phyloP scores from a whole-genome alignment of 768 basidiomycete species.

The Lenzites betulinus region DNA sequence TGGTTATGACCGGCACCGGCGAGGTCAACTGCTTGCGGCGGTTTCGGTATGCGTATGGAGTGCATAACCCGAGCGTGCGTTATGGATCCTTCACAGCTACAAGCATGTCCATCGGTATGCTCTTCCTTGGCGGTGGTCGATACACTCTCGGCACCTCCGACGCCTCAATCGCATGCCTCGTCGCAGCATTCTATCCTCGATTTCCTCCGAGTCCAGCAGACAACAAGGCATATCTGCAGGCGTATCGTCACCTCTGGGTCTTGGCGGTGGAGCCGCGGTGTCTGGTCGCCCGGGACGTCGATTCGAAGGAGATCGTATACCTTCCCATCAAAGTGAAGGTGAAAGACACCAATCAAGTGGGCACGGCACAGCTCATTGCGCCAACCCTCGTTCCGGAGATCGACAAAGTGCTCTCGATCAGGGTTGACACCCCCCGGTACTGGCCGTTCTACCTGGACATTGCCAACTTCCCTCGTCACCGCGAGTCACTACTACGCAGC shows the following conservation, averaged over 20 bases:
- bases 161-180: slow-evolving; percentile 86
- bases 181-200: slow-evolving; percentile 90
- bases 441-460: slow-evolving; percentile 91
- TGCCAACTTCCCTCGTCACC: slow-evolving; percentile 64
- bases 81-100: slow-evolving; percentile 91
- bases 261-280: slow-evolving; percentile 94
- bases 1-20: slow-evolving; percentile 98
- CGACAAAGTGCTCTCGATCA: slow-evolving; percentile 75
- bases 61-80: slow-evolving; percentile 69
- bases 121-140: slow-evolving; percentile 92
- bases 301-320: slow-evolving; percentile 88
- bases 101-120: slow-evolving; percentile 85
- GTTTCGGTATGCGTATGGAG: slow-evolving; percentile 87
- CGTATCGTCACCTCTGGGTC: slow-evolving; percentile 94
- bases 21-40: slow-evolving; percentile 88
- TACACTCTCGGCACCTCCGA: slow-evolving; percentile 92
- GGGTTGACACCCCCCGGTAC: slow-evolving; percentile 92
- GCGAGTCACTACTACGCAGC: slow-evolving; percentile 64
- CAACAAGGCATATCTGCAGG: slow-evolving; percentile 89
- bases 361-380: slow-evolving; percentile 81
- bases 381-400: slow-evolving; percentile 93
- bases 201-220: slow-evolving; percentile 79
- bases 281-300: slow-evolving; percentile 88
- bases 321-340: slow-evolving; percentile 88
- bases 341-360: slow-evolving; percentile 60